phyloP scores from a whole-genome alignment of 495 filamentous ascomycete species.

The Xylaria bambusicola region DNA sequence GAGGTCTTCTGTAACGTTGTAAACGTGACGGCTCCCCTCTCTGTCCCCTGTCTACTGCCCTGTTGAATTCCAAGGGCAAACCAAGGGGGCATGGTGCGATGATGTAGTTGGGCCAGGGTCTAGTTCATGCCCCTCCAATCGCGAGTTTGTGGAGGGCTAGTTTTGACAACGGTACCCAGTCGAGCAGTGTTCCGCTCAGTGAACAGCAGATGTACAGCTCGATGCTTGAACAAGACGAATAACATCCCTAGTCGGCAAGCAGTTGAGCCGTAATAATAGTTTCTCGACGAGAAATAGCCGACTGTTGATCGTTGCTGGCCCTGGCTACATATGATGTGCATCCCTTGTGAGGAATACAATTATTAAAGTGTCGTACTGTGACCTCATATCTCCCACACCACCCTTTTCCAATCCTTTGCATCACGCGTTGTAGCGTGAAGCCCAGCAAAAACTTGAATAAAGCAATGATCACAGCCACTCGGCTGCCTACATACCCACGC shows the following conservation, averaged over 20 bases:
- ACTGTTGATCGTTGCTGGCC: neutral
- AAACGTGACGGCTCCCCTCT: neutral
- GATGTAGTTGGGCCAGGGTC: constrained; percentile 27
- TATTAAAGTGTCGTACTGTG: constrained; percentile 13
- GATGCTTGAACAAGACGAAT: too few species aligned
- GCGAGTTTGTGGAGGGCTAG: too few species aligned
- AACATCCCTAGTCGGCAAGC: too few species aligned
- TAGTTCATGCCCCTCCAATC: neutral
- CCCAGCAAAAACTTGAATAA: constrained; percentile 15
- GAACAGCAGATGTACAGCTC: too few species aligned
- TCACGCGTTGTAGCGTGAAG: constrained; percentile 16
- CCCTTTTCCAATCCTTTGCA: constrained; percentile 12
- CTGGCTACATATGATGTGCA: neutral
- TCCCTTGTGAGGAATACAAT: neutral
- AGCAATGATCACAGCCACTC: neutral
- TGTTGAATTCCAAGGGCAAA: neutral
- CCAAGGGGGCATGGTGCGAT: constrained; percentile 11
- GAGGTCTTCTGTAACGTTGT: neutral
- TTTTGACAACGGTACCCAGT: too few species aligned
- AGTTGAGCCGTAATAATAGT: too few species aligned
- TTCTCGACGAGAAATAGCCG: too few species aligned
- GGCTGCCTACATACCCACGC: constrained; percentile 3
- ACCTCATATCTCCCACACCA: constrained; percentile 21
- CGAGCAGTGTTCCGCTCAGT: too few species aligned
- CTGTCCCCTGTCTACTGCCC: too few species aligned